A percentile compares a stretch with the other conserved stretches of the same genome.
phyloP scores from a whole-genome alignment of 2,329 filamentous ascomycete genomes.

The Xylaria sp. region DNA sequence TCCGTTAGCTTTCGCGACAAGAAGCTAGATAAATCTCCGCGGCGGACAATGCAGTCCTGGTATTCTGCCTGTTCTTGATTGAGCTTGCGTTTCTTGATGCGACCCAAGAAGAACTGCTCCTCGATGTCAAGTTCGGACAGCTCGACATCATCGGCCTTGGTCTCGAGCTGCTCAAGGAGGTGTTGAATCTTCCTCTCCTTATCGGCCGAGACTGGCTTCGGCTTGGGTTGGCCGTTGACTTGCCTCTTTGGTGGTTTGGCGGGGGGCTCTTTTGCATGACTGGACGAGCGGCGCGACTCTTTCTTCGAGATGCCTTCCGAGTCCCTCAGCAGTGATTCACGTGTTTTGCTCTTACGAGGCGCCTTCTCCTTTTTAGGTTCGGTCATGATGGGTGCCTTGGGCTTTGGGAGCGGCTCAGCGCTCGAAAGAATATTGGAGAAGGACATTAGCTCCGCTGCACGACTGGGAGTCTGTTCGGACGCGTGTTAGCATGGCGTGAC shows the following conservation, averaged over 20 bases:
- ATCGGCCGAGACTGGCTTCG: slow-evolving; percentile 62
- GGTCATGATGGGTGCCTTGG: slow-evolving; percentile 53
- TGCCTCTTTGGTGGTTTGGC: slow-evolving; percentile 67
- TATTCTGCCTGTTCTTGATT: slow-evolving; percentile 72
- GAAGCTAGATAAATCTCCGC: slow-evolving; percentile 67
- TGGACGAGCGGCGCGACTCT: slow-evolving; percentile 61
- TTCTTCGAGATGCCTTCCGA: slow-evolving; percentile 60
- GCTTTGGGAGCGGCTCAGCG: slow-evolving; percentile 71
- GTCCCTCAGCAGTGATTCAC: slow-evolving; percentile 63
- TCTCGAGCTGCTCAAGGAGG: slow-evolving; percentile 62
- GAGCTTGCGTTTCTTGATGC: slow-evolving; percentile 72
- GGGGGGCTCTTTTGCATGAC: slow-evolving; percentile 56
- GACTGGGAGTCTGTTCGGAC: slow-evolving; percentile 70
- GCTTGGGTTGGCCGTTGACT: slow-evolving; percentile 66
- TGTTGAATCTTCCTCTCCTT: slow-evolving; percentile 77
- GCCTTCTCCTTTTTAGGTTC: slow-evolving; percentile 53
- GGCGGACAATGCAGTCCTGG: slow-evolving; percentile 70
- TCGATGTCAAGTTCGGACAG: slow-evolving; percentile 58
- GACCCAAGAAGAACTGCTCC: slow-evolving; percentile 62
- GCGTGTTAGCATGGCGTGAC: slow-evolving; percentile 27
- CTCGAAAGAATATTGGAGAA: slow-evolving; percentile 94
- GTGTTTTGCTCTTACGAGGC: slow-evolving; percentile 58
- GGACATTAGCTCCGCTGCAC: slow-evolving; percentile 89
- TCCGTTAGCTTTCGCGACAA: slow-evolving; percentile 71
- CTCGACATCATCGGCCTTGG: slow-evolving; percentile 54